Base-by-base conservation (phyloP, 2,329 filamentous ascomycete species). In the Westerdykella ornata region DNA sequence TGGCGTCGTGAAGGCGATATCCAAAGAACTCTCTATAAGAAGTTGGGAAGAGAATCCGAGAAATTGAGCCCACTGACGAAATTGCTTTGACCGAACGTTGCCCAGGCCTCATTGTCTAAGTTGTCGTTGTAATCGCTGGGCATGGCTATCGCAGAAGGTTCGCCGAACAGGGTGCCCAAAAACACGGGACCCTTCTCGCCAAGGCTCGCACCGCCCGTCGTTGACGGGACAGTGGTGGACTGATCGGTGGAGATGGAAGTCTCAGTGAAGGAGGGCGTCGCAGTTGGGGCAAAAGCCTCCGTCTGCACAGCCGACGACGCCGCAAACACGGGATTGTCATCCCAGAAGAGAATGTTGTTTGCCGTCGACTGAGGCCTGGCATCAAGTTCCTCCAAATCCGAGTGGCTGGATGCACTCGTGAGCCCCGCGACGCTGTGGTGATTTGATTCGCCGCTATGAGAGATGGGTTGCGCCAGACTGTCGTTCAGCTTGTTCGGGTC, bases 361-460 rank as follows among this genome's bases (percentile, higher is more conserved):
- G 56, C 53, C 38, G 57, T 46, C 19, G 63, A 60, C 18, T 53
- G 57, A 9, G 61, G 51, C 29, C 49, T 41, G 20, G 53, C 62
- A 44, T 56, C 52, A 16, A 57, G 52, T 17, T 68, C 66, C 26
- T 62, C 66, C 37, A 64, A 55, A 37, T 69, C 66, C 12, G 66
- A 68, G 29, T 68, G 66, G 14, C 59, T 54, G 15, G 66, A 67
- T 16, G 63, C 59, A 17, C 56, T 59, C n/a, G 65, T 66, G 5
- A 68, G 59, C 19, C 63, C 64, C 19, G 65, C 65, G 12, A 57
- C 59, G 45, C 65, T 67, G 34, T 62, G 59, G 37, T 61, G 39
- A 28, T 46, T 66, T 0, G 66, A 68, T 44, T 68, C 66, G 17
- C 66, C 66, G 39, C 64, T 68, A 35, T 67, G 62, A 8, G 66